These are phyloP conservation scores for Cryptococcus deneoformans DNA, from an alignment of 1,284 basidiomycete genomes.

Conservation along the genomic window DNA sequence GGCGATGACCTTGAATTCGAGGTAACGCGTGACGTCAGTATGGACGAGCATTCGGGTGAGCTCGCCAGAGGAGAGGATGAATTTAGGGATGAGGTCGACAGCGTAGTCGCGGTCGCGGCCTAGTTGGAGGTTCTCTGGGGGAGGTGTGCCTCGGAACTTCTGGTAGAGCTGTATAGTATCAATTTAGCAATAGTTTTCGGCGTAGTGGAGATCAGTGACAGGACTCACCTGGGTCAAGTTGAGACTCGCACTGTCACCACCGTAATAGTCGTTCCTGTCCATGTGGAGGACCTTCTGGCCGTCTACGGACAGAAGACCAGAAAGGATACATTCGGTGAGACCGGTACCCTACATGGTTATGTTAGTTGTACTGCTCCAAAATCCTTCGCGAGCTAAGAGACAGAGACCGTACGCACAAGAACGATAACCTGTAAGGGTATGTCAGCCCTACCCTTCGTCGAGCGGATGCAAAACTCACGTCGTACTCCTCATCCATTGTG, in stretches of 20 bases:
- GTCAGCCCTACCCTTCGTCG: not conserved
- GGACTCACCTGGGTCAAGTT: slow-evolving; percentile 87
- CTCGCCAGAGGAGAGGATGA: slow-evolving; percentile 98
- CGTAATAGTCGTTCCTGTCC: slow-evolving; percentile 99
- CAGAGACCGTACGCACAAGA: slow-evolving; percentile 50
- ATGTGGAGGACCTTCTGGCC: slow-evolving; percentile 99
- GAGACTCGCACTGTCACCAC: slow-evolving; percentile 94
- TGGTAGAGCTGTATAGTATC: slow-evolving; percentile 74
- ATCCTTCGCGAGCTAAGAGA: not conserved
- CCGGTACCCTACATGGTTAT: slow-evolving; percentile 69
- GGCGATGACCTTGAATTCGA: slow-evolving; percentile 99
- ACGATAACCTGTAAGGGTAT: slow-evolving; percentile 70
- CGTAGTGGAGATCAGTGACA: not conserved
- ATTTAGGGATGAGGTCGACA: slow-evolving; percentile 90
- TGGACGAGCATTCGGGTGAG: slow-evolving; percentile 98
- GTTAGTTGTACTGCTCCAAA: not conserved
- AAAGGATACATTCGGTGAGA: slow-evolving; percentile 97
- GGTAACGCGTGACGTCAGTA: slow-evolving; percentile 97
- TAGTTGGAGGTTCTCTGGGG: slow-evolving; percentile 61
- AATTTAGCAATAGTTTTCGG: not conserved
- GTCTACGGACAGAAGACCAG: slow-evolving; percentile 93
- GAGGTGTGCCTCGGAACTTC: slow-evolving; percentile 72
- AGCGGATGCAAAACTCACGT: slow-evolving; percentile 33
- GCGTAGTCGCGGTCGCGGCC: slow-evolving; percentile 95
- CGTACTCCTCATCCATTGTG: slow-evolving; percentile 51